Evolutionary conservation across 2,329 filamentous ascomycete genomes (phyloP).

Genomic region (Coniochaeta hoffmannii): DNA sequence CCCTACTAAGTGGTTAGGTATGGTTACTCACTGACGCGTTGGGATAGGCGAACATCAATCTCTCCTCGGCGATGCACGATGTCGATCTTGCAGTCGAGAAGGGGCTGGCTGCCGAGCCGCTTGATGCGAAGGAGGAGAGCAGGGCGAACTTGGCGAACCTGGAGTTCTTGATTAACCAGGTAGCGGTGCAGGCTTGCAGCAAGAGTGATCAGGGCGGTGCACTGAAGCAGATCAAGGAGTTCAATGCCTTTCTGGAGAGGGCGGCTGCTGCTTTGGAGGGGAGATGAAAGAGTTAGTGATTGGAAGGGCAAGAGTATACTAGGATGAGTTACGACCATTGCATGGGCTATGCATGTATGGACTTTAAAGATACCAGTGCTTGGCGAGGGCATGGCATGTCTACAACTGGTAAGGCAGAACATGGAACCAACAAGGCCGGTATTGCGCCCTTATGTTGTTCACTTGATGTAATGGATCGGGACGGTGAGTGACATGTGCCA

Average conservation of each 20-base stretch:
- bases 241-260: constrained; percentile 57
- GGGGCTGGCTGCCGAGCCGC: constrained; percentile 36
- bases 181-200: constrained; percentile 46
- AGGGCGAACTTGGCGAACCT: constrained; percentile 46
- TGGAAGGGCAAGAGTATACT: not conserved
- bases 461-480: too few species aligned
- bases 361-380: not conserved
- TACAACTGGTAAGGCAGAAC: not conserved
- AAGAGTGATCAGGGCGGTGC: constrained; percentile 37
- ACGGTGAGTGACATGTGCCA: not conserved
- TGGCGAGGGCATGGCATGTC: not conserved
- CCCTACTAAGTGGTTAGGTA: not conserved
- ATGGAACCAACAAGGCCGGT: too few species aligned
- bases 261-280: constrained; percentile 48
- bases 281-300: constrained; percentile 2
- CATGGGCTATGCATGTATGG: not conserved
- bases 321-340: not conserved
- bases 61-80: constrained; percentile 54
- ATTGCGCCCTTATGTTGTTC: too few species aligned
- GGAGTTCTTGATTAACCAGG: constrained; percentile 47
- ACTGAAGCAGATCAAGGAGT: constrained; percentile 49
- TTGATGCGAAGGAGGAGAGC: constrained; percentile 37
- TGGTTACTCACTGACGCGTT: not conserved
- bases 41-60: constrained; percentile 35
- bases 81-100: constrained; percentile 47